phyloP scores from a whole-genome alignment of 306 rosid genomes.

The Albizia julibrissin region DNA sequence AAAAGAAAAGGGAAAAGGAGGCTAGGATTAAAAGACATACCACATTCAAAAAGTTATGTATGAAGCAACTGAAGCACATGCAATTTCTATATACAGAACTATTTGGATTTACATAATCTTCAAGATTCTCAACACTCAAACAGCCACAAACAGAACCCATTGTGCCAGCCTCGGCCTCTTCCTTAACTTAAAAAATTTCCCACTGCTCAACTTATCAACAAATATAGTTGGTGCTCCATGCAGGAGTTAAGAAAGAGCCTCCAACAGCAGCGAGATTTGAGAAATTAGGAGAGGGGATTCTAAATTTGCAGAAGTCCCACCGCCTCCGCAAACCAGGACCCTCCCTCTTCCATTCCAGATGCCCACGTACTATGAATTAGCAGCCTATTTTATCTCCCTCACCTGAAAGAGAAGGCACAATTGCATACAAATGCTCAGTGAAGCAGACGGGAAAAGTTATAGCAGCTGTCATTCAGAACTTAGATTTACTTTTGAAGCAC shows the following conservation, averaged over 20 bases:
- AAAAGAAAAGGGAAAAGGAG: conserved; percentile 21
- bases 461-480: conserved; percentile 17
- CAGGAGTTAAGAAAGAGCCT: conserved; percentile 29
- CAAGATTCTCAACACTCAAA: conserved; percentile 62
- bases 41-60: conserved; percentile 67
- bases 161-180: conserved; percentile 51
- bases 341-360: conserved; percentile 56
- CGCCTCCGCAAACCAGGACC: conserved; percentile 66
- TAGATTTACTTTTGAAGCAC: neutral
- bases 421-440: conserved; percentile 13
- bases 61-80: conserved; percentile 71
- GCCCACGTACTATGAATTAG: conserved; percentile 23
- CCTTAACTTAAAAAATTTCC: conserved; percentile 35
- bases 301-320: conserved; percentile 60
- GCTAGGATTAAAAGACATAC: conserved; percentile 47
- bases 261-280: conserved; percentile 35
- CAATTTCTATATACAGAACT: conserved; percentile 78
- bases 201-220: conserved; percentile 40
- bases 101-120: conserved; percentile 87
- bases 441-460: conserved; percentile 17
- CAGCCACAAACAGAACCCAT: conserved; percentile 99
- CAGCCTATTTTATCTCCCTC: conserved; percentile 32
- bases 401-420: conserved; percentile 54
- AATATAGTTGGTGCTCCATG: conserved; percentile 31
- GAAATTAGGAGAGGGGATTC: conserved; percentile 53